These are phyloP conservation scores for Cutaneotrichosporon cyanovorans DNA, from an alignment of 1,284 basidiomycete genomes.

Conservation along the genomic window DNA sequence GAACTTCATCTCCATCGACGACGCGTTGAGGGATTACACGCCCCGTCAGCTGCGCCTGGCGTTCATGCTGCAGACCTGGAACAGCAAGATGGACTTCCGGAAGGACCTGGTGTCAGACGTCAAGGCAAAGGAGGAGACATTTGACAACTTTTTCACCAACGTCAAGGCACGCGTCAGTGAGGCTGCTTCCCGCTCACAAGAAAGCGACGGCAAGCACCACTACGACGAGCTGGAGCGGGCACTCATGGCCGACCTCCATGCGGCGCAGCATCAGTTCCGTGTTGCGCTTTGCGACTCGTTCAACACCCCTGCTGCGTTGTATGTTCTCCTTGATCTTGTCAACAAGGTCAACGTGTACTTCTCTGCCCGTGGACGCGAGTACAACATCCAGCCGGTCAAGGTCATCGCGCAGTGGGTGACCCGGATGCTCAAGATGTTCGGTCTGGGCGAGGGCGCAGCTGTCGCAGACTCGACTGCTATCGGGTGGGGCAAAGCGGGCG, in stretches of 20 bases:
- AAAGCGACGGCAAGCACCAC: constrained; percentile 47
- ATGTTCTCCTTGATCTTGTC: constrained; percentile 71
- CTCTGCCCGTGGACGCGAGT: constrained; percentile 40
- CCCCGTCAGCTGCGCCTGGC: constrained; percentile 89
- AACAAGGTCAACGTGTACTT: constrained; percentile 88
- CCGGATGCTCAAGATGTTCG: constrained; percentile 88
- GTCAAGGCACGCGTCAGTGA: constrained; percentile 66
- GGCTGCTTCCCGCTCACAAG: constrained; percentile 30
- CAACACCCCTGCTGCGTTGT: constrained; percentile 82
- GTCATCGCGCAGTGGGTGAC: constrained; percentile 77
- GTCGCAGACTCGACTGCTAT: constrained; percentile 32
- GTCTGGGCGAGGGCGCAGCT: constrained; percentile 68
- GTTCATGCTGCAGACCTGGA: constrained; percentile 90
- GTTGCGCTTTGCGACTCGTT: constrained; percentile 94
- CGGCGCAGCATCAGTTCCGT: constrained; percentile 72
- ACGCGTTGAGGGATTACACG: constrained; percentile 79
- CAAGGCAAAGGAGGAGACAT: constrained; percentile 69
- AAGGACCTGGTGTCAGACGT: constrained; percentile 81
- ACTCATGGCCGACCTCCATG: constrained; percentile 58
- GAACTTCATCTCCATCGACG: constrained; percentile 95
- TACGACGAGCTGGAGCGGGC: constrained; percentile 57
- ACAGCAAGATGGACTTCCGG: constrained; percentile 88
- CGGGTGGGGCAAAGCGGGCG: constrained; percentile 49
- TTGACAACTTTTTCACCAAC: constrained; percentile 93
- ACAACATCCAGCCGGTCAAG: constrained; percentile 64